phyloP scores from a whole-genome alignment of 176 grass and related monocot species.

The Oropetium thomaeum region DNA sequence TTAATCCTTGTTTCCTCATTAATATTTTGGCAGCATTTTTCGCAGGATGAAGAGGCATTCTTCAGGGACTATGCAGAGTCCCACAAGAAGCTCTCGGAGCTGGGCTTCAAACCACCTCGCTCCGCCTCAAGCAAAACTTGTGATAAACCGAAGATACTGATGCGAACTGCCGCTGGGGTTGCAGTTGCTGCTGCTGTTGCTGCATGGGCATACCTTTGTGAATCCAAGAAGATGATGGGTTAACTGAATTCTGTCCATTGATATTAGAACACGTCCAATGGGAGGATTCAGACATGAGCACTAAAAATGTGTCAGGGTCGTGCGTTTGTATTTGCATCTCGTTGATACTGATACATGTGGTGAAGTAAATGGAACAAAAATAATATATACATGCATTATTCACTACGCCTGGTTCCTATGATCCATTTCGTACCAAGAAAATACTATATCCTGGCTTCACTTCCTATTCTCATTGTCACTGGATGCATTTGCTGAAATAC shows the following conservation, averaged over 20 bases:
- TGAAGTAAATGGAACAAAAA: slow-evolving; percentile 20
- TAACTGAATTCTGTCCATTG: neutral
- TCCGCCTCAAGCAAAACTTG: neutral
- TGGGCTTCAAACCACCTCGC: slow-evolving; percentile 52
- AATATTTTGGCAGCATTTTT: neutral
- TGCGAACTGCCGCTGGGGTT: slow-evolving; percentile 26
- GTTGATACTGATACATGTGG: neutral
- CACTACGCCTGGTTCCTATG: neutral
- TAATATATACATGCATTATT: no score
- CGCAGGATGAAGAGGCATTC: slow-evolving; percentile 57
- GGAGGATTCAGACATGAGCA: neutral
- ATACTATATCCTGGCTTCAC: neutral
- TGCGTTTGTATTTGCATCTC: neutral
- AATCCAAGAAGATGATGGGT: slow-evolving; percentile 31
- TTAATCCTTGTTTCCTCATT: neutral
- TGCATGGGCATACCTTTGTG: slow-evolving; percentile 30
- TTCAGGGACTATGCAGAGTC: slow-evolving; percentile 60
- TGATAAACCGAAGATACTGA: neutral
- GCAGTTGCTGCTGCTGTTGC: slow-evolving; percentile 35
- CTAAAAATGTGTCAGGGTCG: neutral
- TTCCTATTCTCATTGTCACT: neutral
- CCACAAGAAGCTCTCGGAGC: slow-evolving; percentile 65
- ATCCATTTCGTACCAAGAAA: neutral
- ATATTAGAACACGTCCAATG: neutral
- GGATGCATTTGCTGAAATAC: neutral